phyloP scores from a whole-genome alignment of 805 yeast species.

The Candida coleopterorum region DNA sequence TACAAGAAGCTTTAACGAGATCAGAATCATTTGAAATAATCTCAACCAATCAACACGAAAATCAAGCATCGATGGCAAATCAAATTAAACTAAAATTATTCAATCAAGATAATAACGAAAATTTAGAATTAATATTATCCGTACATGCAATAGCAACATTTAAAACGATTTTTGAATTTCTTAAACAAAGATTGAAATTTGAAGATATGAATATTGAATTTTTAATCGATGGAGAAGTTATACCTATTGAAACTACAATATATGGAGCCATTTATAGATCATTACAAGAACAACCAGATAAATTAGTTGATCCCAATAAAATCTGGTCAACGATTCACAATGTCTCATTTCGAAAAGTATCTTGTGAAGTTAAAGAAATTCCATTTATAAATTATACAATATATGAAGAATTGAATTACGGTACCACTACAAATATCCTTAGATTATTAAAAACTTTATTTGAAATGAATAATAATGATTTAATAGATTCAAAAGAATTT shows the following conservation, averaged over 20 bases:
- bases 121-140: constrained; percentile 36
- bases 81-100: constrained; percentile 59
- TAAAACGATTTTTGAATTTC: constrained; percentile 44
- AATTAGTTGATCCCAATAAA: constrained; percentile 39
- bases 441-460: constrained; percentile 46
- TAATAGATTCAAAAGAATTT: constrained; percentile 32
- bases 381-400: constrained; percentile 9
- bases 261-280: constrained; percentile 68
- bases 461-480: constrained; percentile 20
- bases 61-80: constrained; percentile 61
- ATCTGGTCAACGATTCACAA: constrained; percentile 59
- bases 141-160: constrained; percentile 62
- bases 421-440: constrained; percentile 36
- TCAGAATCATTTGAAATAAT: constrained; percentile 68
- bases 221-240: constrained; percentile 47
- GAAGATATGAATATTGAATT: constrained; percentile 46
- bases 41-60: constrained; percentile 32
- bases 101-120: constrained; percentile 15
- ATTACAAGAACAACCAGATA: constrained; percentile 33
- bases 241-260: constrained; percentile 65
- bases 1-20: constrained; percentile 72
- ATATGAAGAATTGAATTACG: constrained; percentile 1
- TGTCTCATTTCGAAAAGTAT: constrained; percentile 8
- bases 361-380: constrained; percentile 9
- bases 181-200: constrained; percentile 37